Evolutionary conservation across 176 grass and related monocot genomes (phyloP).

Genomic region (Aegilops sharonensis): DNA sequence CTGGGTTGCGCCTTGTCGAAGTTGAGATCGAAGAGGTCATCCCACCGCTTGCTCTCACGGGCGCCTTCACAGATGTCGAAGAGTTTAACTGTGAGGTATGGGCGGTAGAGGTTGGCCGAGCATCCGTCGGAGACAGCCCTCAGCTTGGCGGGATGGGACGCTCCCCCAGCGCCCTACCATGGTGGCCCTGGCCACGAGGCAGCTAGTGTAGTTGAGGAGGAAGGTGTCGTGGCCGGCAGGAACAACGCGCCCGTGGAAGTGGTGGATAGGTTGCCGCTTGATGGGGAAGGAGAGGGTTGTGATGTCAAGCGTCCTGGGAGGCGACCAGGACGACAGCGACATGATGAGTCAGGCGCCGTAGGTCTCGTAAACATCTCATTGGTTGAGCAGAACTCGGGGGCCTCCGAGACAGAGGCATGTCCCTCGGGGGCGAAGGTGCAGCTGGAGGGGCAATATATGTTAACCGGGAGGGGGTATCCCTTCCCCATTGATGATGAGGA

Average conservation of each 20-base stretch:
- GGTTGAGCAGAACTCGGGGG: conserved; percentile 69
- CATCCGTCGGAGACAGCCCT: conserved; percentile 48
- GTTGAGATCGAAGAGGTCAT: conserved; percentile 57
- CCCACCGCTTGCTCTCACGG: conserved; percentile 55
- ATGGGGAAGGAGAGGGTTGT: conserved; percentile 56
- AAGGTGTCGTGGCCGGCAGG: conserved; percentile 64
- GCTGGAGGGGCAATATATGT: not conserved
- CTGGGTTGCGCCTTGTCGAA: not conserved
- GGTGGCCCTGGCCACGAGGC: conserved; percentile 6
- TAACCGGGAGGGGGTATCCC: not conserved
- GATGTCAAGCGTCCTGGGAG: conserved; percentile 53
- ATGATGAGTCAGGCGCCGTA: conserved; percentile 88
- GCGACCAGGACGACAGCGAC: conserved; percentile 59
- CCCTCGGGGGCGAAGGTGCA: not conserved
- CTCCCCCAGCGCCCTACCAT: no score
- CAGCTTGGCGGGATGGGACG: not conserved
- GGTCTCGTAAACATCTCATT: conserved; percentile 68
- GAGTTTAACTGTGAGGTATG: conserved; percentile 72
- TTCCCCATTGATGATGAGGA: not conserved
- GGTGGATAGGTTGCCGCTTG: conserved; percentile 58
- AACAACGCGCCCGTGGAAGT: no score
- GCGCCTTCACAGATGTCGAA: conserved; percentile 63
- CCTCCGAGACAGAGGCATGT: conserved; percentile 18
- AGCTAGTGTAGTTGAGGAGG: conserved; percentile 64
- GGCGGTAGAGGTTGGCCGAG: conserved; percentile 65